Conservation (phyloP, 805 yeast genomes). For the Hanseniaspora vineae region DNA sequence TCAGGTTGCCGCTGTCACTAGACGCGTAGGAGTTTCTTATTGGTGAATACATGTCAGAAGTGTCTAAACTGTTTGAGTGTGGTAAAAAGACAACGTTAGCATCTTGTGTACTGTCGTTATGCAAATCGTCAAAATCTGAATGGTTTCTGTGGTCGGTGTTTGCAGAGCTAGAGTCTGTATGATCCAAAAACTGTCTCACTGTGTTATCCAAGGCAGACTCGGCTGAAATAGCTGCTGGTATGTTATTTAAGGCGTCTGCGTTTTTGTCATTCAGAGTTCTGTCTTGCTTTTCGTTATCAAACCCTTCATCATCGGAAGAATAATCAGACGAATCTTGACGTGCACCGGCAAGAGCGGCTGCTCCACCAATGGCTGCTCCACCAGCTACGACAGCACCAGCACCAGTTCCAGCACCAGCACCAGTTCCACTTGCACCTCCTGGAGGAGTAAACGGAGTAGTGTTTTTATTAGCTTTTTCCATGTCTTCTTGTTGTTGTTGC, state of each 20-base stretch:
- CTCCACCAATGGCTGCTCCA: conserved; percentile 10
- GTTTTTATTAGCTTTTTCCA: conserved; percentile 25
- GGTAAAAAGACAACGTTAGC: conserved; percentile 30
- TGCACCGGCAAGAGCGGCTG: conserved; percentile 21
- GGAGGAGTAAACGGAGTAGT: conserved; percentile 28
- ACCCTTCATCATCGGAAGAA: conserved; percentile 35
- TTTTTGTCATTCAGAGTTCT: conserved; percentile 8
- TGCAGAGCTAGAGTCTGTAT: background rate
- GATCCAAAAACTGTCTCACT: conserved; percentile 2
- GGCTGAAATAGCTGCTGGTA: conserved; percentile 4
- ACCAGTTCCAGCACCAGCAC: conserved; percentile 10
- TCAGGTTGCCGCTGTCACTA: conserved; percentile 1
- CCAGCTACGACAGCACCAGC: conserved; percentile 14
- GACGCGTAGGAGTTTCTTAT: conserved; percentile 5
- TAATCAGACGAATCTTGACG: too few relatives aligned
- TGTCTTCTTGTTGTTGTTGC: conserved; percentile 22
- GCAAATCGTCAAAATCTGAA: conserved; percentile 12
- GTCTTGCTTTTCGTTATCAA: conserved; percentile 19
- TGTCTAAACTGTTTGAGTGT: conserved; percentile 8
- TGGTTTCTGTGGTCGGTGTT: conserved; percentile 3
- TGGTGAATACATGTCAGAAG: conserved; percentile 15
- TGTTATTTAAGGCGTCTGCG: conserved; percentile 11
- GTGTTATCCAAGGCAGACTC: conserved; percentile 5
- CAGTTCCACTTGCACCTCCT: conserved; percentile 19
- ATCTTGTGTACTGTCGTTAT: conserved; percentile 28